Conservation (phyloP, 345 rosid genomes). For the Arabis alpina region DNA sequence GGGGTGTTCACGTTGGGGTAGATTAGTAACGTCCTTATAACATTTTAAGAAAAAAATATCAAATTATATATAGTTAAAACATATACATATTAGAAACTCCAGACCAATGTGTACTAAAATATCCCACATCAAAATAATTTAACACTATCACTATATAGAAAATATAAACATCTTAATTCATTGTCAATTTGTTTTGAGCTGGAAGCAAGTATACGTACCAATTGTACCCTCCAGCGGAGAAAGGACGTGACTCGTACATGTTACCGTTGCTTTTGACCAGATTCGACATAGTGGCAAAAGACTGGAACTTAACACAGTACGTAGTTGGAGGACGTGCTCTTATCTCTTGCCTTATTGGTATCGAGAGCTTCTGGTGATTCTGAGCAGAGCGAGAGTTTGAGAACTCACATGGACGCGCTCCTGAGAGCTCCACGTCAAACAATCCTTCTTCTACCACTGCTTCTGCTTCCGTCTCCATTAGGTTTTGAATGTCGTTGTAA, state of each 20-base stretch:
- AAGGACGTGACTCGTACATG: constrained; percentile 40
- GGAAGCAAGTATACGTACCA: constrained; percentile 23
- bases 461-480: constrained; percentile 15
- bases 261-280: constrained; percentile 23
- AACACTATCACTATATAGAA: background rate
- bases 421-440: background rate
- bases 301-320: constrained; percentile 35
- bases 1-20: background rate
- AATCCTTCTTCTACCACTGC: background rate
- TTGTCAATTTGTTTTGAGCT: background rate
- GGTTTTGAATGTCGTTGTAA: background rate
- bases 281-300: constrained; percentile 22
- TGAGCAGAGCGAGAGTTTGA: background rate
- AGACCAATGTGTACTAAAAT: background rate
- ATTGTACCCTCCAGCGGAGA: constrained; percentile 37
- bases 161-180: background rate
- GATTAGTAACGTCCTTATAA: background rate
- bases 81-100: background rate
- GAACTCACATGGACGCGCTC: background rate
- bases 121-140: background rate
- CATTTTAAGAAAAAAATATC: background rate
- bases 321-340: constrained; percentile 39
- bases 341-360: background rate
- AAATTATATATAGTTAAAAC: background rate
- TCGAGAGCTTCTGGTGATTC: constrained; percentile 26